These are phyloP conservation scores for Linnemannia elongata DNA, from an alignment of 192 early-diverging fungal species.

Conservation along the genomic window DNA sequence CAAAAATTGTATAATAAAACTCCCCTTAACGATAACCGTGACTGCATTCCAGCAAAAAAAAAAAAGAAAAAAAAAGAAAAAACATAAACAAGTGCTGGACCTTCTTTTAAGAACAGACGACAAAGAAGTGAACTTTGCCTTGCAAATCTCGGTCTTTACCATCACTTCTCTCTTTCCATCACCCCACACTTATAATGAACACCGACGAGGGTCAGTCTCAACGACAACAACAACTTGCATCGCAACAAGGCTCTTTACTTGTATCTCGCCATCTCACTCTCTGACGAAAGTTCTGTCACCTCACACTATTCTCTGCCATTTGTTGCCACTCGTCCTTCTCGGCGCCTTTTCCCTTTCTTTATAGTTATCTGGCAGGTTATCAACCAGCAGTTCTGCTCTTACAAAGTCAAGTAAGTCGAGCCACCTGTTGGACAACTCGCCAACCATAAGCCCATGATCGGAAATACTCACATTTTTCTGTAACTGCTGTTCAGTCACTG, in stretches of 20 bases:
- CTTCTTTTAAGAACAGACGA: no score
- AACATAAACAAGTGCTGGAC: conserved; percentile 13
- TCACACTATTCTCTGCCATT: neutral
- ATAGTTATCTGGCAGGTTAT: conserved; percentile 95
- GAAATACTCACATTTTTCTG: neutral
- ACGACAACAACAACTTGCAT: neutral
- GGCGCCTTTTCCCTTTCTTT: neutral
- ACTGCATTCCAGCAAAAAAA: conserved; percentile 12
- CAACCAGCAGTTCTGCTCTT: conserved; percentile 97
- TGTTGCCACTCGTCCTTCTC: neutral
- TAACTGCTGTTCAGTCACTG: neutral
- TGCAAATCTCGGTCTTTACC: conserved; percentile 18
- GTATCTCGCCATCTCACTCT: conserved; percentile 89
- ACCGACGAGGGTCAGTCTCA: conserved; percentile 45
- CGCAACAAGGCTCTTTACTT: neutral
- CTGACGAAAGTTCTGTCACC: conserved; percentile 85
- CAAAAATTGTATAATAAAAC: conserved; percentile 7
- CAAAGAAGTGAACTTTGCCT: neutral
- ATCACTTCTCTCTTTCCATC: neutral
- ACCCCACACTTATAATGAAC: conserved; percentile 22
- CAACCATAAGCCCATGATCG: neutral
- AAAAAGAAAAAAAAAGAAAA: neutral
- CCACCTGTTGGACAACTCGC: neutral
- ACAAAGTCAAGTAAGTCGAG: conserved; percentile 91
- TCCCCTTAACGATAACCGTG: conserved; percentile 13